These are phyloP conservation scores for Alternaria angustiovoidea DNA, from an alignment of 2,329 filamentous ascomycete genomes.

Conservation along the genomic window DNA sequence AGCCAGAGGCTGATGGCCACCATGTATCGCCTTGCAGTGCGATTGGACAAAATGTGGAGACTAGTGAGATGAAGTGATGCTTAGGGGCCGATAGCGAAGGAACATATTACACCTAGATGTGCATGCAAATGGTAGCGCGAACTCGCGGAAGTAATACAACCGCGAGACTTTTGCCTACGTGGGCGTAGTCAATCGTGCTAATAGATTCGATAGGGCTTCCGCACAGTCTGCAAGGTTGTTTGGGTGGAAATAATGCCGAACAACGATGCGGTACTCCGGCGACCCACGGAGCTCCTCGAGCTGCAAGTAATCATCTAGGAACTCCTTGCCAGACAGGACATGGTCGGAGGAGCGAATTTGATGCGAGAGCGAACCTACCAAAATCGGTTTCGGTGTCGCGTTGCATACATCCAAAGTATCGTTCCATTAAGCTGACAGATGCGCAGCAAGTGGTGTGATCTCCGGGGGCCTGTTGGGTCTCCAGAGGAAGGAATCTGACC, in stretches of 20 bases:
- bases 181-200: background rate
- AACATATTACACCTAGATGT: constrained; percentile 26
- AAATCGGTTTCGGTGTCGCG: constrained; percentile 9
- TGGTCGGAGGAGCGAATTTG: background rate
- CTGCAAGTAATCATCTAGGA: constrained; percentile 25
- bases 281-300: constrained; percentile 10
- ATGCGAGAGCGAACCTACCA: background rate
- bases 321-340: constrained; percentile 9
- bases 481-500: background rate
- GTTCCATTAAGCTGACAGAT: constrained; percentile 14
- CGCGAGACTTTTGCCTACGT: constrained; percentile 2
- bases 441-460: constrained; percentile 16
- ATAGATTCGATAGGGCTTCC: background rate
- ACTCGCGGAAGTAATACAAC: constrained; percentile 3
- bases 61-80: constrained; percentile 16
- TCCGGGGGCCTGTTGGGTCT: background rate
- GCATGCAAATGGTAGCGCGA: constrained; percentile 13
- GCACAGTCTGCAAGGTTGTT: constrained; percentile 3
- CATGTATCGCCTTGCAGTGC: constrained; percentile 5
- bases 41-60: constrained; percentile 5
- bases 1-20: constrained; percentile 4
- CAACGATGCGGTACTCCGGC: constrained; percentile 9
- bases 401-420: constrained; percentile 14
- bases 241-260: constrained; percentile 17
- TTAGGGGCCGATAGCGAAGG: constrained; percentile 13